Evolutionary conservation across 2,329 filamentous ascomycete species (phyloP).

Genomic region (Paradendryphiella salina): DNA sequence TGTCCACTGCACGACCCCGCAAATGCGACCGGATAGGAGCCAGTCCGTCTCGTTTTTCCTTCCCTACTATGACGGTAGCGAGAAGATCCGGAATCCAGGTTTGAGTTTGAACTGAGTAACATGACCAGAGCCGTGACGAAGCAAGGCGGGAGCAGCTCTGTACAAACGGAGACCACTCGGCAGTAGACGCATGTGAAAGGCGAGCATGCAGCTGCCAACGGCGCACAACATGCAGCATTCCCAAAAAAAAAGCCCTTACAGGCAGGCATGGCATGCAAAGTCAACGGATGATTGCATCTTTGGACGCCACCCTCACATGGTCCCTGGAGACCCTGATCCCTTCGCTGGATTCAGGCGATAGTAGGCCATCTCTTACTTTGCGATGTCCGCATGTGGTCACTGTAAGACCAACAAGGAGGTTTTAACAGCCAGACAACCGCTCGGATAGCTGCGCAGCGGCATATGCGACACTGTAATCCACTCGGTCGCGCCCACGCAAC

Average conservation of each 20-base stretch:
- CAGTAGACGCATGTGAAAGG: slow-evolving; percentile 15
- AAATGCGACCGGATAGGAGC: slow-evolving; percentile 10
- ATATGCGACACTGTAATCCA: slow-evolving; percentile 36
- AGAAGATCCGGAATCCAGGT: slow-evolving; percentile 38
- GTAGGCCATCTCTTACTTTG: slow-evolving; percentile 5
- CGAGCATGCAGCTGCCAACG: slow-evolving; percentile 19
- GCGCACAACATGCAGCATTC: slow-evolving; percentile 37
- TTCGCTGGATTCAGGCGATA: slow-evolving; percentile 3
- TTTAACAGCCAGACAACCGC: slow-evolving; percentile 28
- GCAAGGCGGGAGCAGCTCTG: slow-evolving; percentile 13
- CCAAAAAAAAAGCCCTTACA: slow-evolving; percentile 17
- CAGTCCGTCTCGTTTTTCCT: slow-evolving; percentile 15
- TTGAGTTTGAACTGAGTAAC: slow-evolving; percentile 38
- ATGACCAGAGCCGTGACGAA: slow-evolving; percentile 26
- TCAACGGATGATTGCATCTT: slow-evolving; percentile 1
- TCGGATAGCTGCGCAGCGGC: slow-evolving; percentile 30
- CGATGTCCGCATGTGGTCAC: slow-evolving; percentile 14
- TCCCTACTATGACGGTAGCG: slow-evolving; percentile 22
- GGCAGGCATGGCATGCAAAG: slow-evolving; percentile 16
- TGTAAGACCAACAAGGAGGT: slow-evolving; percentile 19
- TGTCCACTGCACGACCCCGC: slow-evolving; percentile 23
- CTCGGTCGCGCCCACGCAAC: slow-evolving; percentile 38
- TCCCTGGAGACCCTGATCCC: slow-evolving; percentile 3
- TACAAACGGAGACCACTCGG: slow-evolving; percentile 14
- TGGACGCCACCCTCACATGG: slow-evolving; percentile 20